Evolutionary conservation across 75 land plant species (phyloP).

Genomic region (Isoetes taiwanensis): DNA sequence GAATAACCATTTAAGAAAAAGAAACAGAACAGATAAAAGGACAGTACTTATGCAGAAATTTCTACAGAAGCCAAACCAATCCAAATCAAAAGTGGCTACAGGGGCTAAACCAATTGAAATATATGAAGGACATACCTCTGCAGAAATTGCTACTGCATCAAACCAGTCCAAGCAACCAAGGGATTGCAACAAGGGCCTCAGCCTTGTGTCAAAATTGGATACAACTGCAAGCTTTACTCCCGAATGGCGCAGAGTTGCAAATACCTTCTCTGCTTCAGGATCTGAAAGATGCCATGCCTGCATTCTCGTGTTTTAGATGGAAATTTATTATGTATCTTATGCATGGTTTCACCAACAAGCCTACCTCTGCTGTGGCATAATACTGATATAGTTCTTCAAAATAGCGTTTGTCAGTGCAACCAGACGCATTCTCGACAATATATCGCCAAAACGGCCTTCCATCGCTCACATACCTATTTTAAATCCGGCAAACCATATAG

Average conservation of each 20-base stretch:
- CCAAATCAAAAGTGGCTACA: background rate
- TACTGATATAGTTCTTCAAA: conserved; percentile 76
- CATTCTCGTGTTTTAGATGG: no score
- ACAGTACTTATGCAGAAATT: background rate
- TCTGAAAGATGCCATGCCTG: conserved; percentile 82
- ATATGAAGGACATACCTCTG: conserved; percentile 54
- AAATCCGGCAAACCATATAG: no score
- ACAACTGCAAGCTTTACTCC: conserved; percentile 79
- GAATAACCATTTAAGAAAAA: no score
- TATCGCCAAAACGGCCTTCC: conserved; percentile 79
- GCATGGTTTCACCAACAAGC: no score
- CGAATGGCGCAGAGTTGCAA: conserved; percentile 49
- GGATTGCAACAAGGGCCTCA: conserved; percentile 55
- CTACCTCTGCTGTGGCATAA: conserved; percentile 72
- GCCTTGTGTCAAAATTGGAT: conserved; percentile 75
- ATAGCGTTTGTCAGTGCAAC: conserved; percentile 57
- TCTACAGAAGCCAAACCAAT: background rate
- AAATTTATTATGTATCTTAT: no score
- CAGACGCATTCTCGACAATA: conserved; percentile 68
- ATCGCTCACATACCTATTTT: conserved; percentile 68
- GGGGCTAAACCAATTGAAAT: no score
- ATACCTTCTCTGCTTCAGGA: conserved; percentile 67
- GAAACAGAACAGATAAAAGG: background rate
- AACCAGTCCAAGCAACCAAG: conserved; percentile 78
- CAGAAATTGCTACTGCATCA: conserved; percentile 79